Percentiles rank a stretch among this genome's conserved stretches.
phyloP scores from a whole-genome alignment of 1,284 basidiomycete genomes.

The Tilletia indica region DNA sequence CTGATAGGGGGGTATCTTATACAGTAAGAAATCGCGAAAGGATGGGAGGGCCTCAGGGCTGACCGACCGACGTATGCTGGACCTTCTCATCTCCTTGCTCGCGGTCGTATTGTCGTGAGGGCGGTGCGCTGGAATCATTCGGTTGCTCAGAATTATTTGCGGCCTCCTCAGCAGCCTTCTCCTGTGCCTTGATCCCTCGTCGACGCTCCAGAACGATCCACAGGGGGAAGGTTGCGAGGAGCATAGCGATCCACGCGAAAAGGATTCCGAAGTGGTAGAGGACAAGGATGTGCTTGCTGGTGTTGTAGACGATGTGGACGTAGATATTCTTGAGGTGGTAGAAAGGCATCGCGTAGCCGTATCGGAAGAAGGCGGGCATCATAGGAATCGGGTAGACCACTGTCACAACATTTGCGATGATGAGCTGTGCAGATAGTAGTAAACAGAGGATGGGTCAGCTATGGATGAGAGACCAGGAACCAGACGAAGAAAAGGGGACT shows the following conservation, averaged over 20 bases:
- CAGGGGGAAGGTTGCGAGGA: conserved; percentile 43
- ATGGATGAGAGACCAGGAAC: no score
- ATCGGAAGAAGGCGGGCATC: conserved; percentile 36
- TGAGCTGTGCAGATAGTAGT: conserved; percentile 36
- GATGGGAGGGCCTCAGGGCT: no score
- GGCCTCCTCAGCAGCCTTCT: no score
- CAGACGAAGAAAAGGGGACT: conserved; percentile 13
- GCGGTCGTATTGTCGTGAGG: no score
- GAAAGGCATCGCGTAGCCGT: conserved; percentile 50
- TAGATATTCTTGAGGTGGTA: conserved; percentile 45
- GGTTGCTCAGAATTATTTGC: no score
- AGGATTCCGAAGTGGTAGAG: conserved; percentile 50
- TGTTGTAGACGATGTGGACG: conserved; percentile 43
- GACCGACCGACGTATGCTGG: no score
- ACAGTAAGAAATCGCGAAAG: no score
- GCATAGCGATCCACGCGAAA: conserved; percentile 44
- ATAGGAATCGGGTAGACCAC: conserved; percentile 40
- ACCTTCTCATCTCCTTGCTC: no score
- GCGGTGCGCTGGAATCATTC: no score
- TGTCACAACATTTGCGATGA: conserved; percentile 48
- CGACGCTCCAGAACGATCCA: conserved; percentile 39
- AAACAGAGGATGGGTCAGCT: conserved; percentile 36
- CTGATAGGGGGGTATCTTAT: no score
- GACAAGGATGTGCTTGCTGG: conserved; percentile 32
- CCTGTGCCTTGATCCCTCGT: conserved; percentile 19